These are phyloP conservation scores for Pisolithus tinctorius DNA, from an alignment of 768 basidiomycete genomes.

Conservation along the genomic window DNA sequence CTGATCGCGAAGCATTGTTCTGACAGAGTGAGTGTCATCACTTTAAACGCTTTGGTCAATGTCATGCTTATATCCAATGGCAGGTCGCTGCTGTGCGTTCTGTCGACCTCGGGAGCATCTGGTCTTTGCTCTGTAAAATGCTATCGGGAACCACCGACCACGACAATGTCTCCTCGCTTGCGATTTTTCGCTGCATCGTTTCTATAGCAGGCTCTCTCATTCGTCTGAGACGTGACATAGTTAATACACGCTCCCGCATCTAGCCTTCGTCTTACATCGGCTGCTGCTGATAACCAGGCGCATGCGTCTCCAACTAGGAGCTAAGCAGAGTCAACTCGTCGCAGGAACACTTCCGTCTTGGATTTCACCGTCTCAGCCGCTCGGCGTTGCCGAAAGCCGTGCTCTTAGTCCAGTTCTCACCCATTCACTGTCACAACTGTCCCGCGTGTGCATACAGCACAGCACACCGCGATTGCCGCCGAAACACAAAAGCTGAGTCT, in stretches of 20 bases:
- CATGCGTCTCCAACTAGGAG: conserved; percentile 65
- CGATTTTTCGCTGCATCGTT: conserved; percentile 54
- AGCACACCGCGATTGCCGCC: too few relatives aligned
- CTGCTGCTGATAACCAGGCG: conserved; percentile 50
- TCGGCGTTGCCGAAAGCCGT: too few relatives aligned
- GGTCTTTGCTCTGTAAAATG: conserved; percentile 49
- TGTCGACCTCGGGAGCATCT: conserved; percentile 53
- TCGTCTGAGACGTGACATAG: conserved; percentile 75
- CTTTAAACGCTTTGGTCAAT: not conserved
- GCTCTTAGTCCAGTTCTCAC: too few relatives aligned
- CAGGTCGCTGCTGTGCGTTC: conserved; percentile 61
- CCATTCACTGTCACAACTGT: too few relatives aligned
- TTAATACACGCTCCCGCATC: conserved; percentile 65
- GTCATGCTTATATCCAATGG: not conserved
- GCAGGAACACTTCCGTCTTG: too few relatives aligned
- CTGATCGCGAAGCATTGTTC: conserved; percentile 48
- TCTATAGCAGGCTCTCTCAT: conserved; percentile 54
- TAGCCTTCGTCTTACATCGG: conserved; percentile 55
- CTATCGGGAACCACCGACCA: conserved; percentile 50
- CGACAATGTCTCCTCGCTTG: conserved; percentile 40
- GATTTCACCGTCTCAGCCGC: too few relatives aligned
- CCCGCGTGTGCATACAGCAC: too few relatives aligned
- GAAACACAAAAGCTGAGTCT: too few relatives aligned
- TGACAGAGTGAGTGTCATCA: conserved; percentile 45
- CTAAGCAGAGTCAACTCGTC: conserved; percentile 58